Evolutionary conservation across 257 asterid species (phyloP), one percentile per base, ranked within the genome.

Genomic region (Solanum raphanifolium): DNA sequence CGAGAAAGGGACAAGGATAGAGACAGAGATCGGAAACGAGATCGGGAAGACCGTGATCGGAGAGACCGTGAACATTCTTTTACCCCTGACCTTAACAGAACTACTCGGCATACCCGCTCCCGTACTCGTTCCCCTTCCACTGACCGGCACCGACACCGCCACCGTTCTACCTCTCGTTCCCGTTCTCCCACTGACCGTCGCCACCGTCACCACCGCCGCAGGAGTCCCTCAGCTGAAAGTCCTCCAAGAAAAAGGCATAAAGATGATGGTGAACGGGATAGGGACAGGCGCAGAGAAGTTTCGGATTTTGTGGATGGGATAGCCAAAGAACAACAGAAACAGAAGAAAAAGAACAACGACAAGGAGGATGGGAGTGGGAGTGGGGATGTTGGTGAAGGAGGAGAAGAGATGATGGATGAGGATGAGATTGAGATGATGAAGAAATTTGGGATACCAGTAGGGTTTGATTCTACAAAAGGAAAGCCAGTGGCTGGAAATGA

Each of bases 351-450:
- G 34, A 69, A 68, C 36, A 35, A 74, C 52, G 43, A 35, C 5
- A 74, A 74, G 31, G 48, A 74, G 31, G 29, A 91, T 93, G 93
- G 94, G 90, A 88, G 90, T 79, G 36, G 87, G 86, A 88, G 90
- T 79, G 36, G 87, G 87, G 34, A 91, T 71, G 9, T 76, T 5
- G 90, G 73, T 1, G 94, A 89, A 32, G 97, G 87, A 62, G 86
- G 27, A 20, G 86, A 71, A 52, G 88, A 38, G 46, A 43, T 87
- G 92, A 91, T 95, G 91, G 98, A 95, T 87, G 98, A 87, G 90
- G 98, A 97, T 89, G 98, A 97, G 88, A 89, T 95, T 74, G 98
- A 95, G 97, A 93, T 95, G 98, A 97, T 97, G 99, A 97, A 97
- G 95, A 93, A 95, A 87, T 88, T 95, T 2, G 98, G 98, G 83